phyloP scores from a whole-genome alignment of 768 basidiomycete genomes.

The Mrakia frigida region DNA sequence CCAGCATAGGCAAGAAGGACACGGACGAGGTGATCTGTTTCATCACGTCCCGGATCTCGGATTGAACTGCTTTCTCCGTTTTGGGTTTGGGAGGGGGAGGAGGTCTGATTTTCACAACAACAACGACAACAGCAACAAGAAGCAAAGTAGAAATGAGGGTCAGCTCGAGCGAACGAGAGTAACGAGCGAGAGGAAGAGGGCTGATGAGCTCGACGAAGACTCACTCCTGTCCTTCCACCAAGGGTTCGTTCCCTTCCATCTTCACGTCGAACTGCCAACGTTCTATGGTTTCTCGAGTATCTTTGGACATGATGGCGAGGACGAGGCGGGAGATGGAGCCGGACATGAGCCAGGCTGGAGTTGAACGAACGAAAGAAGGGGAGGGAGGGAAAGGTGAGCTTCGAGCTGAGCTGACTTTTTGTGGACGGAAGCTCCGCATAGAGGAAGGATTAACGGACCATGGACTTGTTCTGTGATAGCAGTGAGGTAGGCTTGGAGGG shows the following conservation, averaged over 20 bases:
- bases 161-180: no score
- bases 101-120: no score
- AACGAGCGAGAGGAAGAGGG: not conserved
- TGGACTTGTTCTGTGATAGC: conserved; percentile 90
- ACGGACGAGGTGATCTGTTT: conserved; percentile 97
- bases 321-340: conserved; percentile 91
- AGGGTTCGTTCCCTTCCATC: conserved; percentile 59
- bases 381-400: not conserved
- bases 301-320: conserved; percentile 91
- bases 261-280: conserved; percentile 98
- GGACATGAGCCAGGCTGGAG: conserved; percentile 83
- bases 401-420: no score
- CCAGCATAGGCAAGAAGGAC: conserved; percentile 90
- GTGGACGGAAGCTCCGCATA: not conserved
- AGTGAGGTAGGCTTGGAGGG: conserved; percentile 87
- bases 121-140: not conserved
- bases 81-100: conserved; percentile 53
- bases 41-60: conserved; percentile 93
- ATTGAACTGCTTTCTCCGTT: conserved; percentile 71
- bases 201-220: not conserved
- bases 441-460: conserved; percentile 53
- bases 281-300: conserved; percentile 83
- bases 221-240: conserved; percentile 32
- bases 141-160: not conserved
- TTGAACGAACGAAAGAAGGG: not conserved